Conservation (phyloP, 371 early-diverging fungal species). For the Rhizopus delemar region DNA sequence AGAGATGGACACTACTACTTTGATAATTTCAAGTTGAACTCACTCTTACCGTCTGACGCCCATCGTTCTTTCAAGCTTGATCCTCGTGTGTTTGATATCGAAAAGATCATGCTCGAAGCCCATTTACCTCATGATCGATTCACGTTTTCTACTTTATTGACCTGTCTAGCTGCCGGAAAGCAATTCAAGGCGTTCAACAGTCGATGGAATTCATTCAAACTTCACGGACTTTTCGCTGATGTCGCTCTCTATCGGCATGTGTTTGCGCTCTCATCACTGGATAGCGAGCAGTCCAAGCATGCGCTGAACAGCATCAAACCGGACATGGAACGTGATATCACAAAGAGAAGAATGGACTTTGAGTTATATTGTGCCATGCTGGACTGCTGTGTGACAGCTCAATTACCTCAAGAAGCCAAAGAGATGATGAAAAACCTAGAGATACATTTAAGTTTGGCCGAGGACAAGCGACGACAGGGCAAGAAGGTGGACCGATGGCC, state of each 20-base stretch:
- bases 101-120: slow-evolving; percentile 45
- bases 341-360: slow-evolving; percentile 22
- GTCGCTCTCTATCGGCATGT: slow-evolving; percentile 35
- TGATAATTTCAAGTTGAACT: background rate
- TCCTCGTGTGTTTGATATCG: slow-evolving; percentile 6
- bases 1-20: background rate
- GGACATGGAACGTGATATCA: slow-evolving; percentile 44
- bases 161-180: slow-evolving; percentile 44
- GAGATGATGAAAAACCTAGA: slow-evolving; percentile 26
- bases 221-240: slow-evolving; percentile 42
- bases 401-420: slow-evolving; percentile 25
- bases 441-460: background rate
- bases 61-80: background rate
- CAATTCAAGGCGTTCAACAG: slow-evolving; percentile 40
- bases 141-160: slow-evolving; percentile 37
- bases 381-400: slow-evolving; percentile 44
- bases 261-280: slow-evolving; percentile 41
- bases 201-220: slow-evolving; percentile 42
- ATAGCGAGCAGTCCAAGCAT: slow-evolving; percentile 34
- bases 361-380: slow-evolving; percentile 38
- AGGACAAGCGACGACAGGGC: background rate
- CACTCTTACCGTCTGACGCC: background rate
- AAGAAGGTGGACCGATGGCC: background rate
- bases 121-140: slow-evolving; percentile 40
- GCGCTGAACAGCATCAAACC: slow-evolving; percentile 39